Conservation (phyloP, 1,284 basidiomycete species). For the Cutaneotrichosporon cavernicola region DNA sequence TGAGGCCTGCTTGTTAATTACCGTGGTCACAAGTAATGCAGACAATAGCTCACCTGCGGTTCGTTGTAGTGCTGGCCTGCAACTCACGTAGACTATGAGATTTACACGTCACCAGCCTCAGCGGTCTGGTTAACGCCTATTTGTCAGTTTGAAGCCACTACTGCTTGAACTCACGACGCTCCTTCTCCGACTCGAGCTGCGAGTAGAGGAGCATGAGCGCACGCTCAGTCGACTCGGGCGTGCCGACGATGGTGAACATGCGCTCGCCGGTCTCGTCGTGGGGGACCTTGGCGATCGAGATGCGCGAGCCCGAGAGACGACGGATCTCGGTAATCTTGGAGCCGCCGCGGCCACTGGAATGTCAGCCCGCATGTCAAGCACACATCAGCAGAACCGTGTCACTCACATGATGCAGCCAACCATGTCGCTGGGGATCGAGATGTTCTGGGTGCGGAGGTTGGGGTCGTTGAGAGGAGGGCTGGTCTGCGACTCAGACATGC, state of each 20-base stretch:
- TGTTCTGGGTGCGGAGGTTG: conserved; percentile 95
- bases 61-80: neutral
- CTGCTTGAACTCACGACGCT: conserved; percentile 62
- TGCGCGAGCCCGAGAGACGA: conserved; percentile 91
- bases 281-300: conserved; percentile 96
- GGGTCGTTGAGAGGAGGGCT: conserved; percentile 58
- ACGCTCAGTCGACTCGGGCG: conserved; percentile 93
- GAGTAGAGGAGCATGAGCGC: conserved; percentile 96
- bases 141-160: neutral
- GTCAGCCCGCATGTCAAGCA: conserved; percentile 9
- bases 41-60: neutral
- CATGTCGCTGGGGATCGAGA: conserved; percentile 98
- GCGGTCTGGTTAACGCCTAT: conserved; percentile 39
- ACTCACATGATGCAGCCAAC: conserved; percentile 86
- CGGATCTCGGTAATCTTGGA: conserved; percentile 99
- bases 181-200: conserved; percentile 93
- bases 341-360: conserved; percentile 75
- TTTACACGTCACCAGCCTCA: conserved; percentile 26
- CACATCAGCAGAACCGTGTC: neutral
- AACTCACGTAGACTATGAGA: neutral
- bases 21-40: too few relatives aligned
- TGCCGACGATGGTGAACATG: conserved; percentile 99
- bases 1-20: neutral
- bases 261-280: conserved; percentile 98
- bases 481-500: conserved; percentile 56